Evolutionary conservation across 2,329 filamentous ascomycete genomes (phyloP).

Genomic region (Curvularia spicifera): DNA sequence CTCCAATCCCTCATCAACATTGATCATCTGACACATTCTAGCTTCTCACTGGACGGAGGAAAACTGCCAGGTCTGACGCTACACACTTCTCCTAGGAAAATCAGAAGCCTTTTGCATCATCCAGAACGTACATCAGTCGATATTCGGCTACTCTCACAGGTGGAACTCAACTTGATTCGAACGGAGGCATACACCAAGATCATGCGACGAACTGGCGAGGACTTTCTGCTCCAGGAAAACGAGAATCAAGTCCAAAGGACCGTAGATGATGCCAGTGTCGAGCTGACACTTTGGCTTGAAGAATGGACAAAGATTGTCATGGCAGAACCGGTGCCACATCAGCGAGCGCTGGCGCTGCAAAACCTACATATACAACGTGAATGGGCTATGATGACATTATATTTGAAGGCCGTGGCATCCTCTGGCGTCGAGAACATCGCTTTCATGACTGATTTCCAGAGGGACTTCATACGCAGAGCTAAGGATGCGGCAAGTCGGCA

Average conservation of each 20-base stretch:
- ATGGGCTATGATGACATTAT: conserved; percentile 61
- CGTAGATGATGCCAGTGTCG: conserved; percentile 32
- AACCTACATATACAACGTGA: conserved; percentile 61
- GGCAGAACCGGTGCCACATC: conserved; percentile 18
- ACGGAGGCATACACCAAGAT: conserved; percentile 38
- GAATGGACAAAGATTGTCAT: conserved; percentile 44
- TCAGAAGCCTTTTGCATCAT: conserved; percentile 55
- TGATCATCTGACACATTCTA: conserved; percentile 28
- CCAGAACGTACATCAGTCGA: conserved; percentile 56
- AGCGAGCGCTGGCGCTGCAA: conserved; percentile 40
- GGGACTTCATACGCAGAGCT: conserved; percentile 57
- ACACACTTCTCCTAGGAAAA: conserved; percentile 51
- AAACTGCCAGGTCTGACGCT: conserved; percentile 51
- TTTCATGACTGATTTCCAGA: conserved; percentile 59
- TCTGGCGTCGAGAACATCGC: conserved; percentile 60
- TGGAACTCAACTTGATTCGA: conserved; percentile 56
- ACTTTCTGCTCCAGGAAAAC: conserved; percentile 19
- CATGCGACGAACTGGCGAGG: conserved; percentile 14
- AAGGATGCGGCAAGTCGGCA: conserved; percentile 61
- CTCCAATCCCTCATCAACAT: not conserved
- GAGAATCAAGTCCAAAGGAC: conserved; percentile 30
- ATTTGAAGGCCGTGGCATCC: conserved; percentile 59
- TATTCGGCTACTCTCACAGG: conserved; percentile 60
- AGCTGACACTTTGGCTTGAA: conserved; percentile 52
- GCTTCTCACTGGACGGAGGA: conserved; percentile 54